Evolutionary conservation across 2,329 filamentous ascomycete species (phyloP), one percentile per base, ranked within the genome.

Genomic region (Colletotrichum acutatum): DNA sequence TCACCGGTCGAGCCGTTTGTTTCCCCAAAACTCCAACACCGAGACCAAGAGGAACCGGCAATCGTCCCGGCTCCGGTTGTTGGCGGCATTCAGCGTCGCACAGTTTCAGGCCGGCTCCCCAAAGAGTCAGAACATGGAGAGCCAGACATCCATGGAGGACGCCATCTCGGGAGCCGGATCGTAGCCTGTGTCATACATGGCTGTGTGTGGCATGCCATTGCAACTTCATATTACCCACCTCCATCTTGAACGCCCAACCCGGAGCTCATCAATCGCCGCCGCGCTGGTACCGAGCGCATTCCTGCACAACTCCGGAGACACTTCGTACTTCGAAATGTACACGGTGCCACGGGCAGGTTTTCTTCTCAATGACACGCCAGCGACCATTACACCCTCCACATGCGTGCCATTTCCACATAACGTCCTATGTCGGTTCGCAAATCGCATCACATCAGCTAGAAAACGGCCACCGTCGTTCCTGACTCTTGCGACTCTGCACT

Each of bases 101-200:
- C 66, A 59, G 66, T 70, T 65, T 60, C 59, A 72, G 66, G 30
- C 70, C 34, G 59, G 54, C 52, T 64, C 54, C 34, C 52, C 46
- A 60, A 22, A 49, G 32, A 49, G 42, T n/a, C 7, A 49, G 37
- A 42, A 46, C 42, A 62, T 62, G 49, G 42, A n/a, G 37, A 26
- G n/a, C 59, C 46, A 64, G 32, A 32, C 70, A 46, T 42, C 66
- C 70, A 70, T 28, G 56, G 42, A 32, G 57, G n/a, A 28, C 42
- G 42, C 42, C 54, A 56, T 66, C 30, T 66, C 28, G 46, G 61
- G 54, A 54, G 32, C 14, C 49, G 57, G 28, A 24, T 59, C 64
- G 32, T 56, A 53, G 5, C 63, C 56, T n/a, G 32, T 12, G 32
- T 60, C n/a, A 49, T 32, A 60, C 68, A 46, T 46, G 52, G 24